Conservation (phyloP, 495 filamentous ascomycete genomes). For the Aspergillus olivimuriae region DNA sequence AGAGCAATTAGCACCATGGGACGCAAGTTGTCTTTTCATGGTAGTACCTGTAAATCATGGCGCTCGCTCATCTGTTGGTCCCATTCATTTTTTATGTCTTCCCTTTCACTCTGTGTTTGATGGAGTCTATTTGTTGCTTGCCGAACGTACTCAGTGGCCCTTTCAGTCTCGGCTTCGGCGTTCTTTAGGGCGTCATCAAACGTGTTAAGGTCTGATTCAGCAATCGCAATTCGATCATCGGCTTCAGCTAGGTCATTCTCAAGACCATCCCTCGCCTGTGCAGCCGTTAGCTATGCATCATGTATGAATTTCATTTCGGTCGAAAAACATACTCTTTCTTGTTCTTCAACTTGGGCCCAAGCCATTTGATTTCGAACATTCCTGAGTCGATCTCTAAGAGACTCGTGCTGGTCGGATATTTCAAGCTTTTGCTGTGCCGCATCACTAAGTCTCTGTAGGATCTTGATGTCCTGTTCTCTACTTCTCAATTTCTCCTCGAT, state of each 20-base stretch:
- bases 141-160: slow-evolving; percentile 48
- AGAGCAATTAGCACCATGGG: slow-evolving; percentile 3
- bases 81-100: slow-evolving; percentile 30
- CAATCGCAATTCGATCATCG: slow-evolving; percentile 34
- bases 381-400: slow-evolving; percentile 45
- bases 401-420: slow-evolving; percentile 50
- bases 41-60: slow-evolving; percentile 40
- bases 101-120: slow-evolving; percentile 35
- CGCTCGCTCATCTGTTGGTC: slow-evolving; percentile 37
- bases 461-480: slow-evolving; percentile 41
- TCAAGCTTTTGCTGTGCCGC: slow-evolving; percentile 48
- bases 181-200: slow-evolving; percentile 39
- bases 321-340: slow-evolving; percentile 34
- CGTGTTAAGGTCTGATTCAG: slow-evolving; percentile 30
- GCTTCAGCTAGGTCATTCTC: slow-evolving; percentile 26
- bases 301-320: not conserved
- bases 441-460: slow-evolving; percentile 38
- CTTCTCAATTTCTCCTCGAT: slow-evolving; percentile 53
- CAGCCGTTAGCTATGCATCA: not conserved
- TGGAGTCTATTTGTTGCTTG: slow-evolving; percentile 45
- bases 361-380: slow-evolving; percentile 54
- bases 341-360: slow-evolving; percentile 65
- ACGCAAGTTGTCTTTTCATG: not conserved
- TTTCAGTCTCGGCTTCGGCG: slow-evolving; percentile 41
- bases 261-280: slow-evolving; percentile 28